phyloP scores from a whole-genome alignment of 2,329 filamentous ascomycete genomes.

The Fusarium redolens region DNA sequence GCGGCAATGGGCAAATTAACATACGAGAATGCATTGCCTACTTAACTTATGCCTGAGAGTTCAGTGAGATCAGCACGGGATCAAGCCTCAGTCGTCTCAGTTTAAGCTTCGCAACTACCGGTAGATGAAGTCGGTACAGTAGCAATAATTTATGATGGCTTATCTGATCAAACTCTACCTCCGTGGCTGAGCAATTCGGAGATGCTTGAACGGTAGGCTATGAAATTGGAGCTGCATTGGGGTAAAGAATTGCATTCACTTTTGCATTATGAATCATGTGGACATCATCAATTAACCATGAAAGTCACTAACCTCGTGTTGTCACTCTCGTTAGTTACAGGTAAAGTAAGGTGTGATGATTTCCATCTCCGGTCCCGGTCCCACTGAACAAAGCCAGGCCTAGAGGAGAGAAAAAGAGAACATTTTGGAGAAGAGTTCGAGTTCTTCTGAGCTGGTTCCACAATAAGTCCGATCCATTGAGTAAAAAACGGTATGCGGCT shows the following conservation, averaged over 20 bases:
- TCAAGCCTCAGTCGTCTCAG: not conserved
- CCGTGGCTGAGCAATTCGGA: conserved; percentile 1
- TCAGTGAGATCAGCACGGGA: not conserved
- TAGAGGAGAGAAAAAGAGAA: conserved; percentile 3
- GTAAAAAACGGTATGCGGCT: conserved; percentile 25
- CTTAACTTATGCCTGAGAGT: not conserved
- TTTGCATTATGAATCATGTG: conserved; percentile 17
- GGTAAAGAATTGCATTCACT: conserved; percentile 3
- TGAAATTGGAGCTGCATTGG: conserved; percentile 12
- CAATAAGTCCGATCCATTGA: conserved; percentile 21
- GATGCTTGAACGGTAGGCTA: not conserved
- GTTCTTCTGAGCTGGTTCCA: conserved; percentile 18
- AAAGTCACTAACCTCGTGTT: conserved; percentile 13
- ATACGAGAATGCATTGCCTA: conserved; percentile 18
- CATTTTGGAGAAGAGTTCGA: conserved; percentile 6
- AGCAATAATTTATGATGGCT: not conserved
- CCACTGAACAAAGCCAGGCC: conserved; percentile 37
- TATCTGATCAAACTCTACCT: conserved; percentile 12
- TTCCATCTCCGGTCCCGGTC: conserved; percentile 27
- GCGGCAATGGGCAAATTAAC: conserved; percentile 21
- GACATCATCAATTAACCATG: not conserved
- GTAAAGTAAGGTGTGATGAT: conserved; percentile 11
- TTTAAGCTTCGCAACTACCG: conserved; percentile 1
- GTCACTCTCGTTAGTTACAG: conserved; percentile 8
- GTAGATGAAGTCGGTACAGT: conserved; percentile 1